Percentiles rank a stretch among this genome's conserved stretches.
phyloP scores from a whole-genome alignment of 83 land plant genomes.

The Picea engelmannii region DNA sequence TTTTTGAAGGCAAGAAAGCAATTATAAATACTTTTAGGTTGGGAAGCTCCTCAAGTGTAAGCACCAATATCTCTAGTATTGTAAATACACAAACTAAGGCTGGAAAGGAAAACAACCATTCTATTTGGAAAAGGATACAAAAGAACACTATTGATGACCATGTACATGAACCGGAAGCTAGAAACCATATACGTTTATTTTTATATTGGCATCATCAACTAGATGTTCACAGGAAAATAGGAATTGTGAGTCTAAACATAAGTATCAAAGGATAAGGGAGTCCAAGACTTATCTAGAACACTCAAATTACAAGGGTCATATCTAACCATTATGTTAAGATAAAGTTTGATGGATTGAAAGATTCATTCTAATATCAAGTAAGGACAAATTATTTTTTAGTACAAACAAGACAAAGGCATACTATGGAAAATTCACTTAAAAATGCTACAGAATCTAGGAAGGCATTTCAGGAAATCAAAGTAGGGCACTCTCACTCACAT shows the following conservation, averaged over 20 bases:
- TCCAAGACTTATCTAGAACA: neutral
- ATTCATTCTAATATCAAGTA: neutral
- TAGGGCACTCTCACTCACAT: neutral
- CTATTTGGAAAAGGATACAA: conserved; percentile 43
- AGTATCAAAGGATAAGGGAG: neutral
- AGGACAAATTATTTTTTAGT: neutral
- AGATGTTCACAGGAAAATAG: neutral
- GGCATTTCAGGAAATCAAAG: neutral
- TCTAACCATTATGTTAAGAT: too few relatives aligned
- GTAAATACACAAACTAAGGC: conserved; percentile 18
- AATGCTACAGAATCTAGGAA: neutral
- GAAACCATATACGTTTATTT: neutral
- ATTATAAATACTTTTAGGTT: neutral
- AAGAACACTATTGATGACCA: conserved; percentile 15
- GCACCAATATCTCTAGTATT: neutral
- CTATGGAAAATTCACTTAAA: neutral
- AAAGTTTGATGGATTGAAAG: too few relatives aligned
- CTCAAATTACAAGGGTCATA: neutral
- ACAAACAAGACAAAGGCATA: neutral
- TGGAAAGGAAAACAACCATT: conserved; percentile 29
- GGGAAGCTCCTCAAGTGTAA: conserved; percentile 12
- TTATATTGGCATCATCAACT: neutral
- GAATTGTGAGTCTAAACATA: neutral
- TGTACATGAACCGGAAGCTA: neutral
- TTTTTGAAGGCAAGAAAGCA: conserved; percentile 12